Evolutionary conservation across 257 asterid species (phyloP).

Genomic region (Voacanga thouarsii): DNA sequence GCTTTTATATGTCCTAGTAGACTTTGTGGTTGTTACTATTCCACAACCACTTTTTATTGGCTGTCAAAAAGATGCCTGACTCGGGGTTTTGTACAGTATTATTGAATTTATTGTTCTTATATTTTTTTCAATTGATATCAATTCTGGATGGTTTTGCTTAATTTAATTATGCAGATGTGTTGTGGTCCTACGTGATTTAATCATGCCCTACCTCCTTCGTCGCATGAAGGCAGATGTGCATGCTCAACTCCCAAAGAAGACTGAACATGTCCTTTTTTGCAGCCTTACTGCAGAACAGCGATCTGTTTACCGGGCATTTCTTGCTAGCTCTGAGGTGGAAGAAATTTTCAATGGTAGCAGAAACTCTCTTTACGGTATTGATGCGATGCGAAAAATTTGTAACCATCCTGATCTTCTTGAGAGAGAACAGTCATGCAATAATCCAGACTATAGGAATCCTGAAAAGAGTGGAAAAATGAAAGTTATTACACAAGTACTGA

Average conservation of each 20-base stretch:
- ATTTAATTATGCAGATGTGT: slow-evolving; percentile 67
- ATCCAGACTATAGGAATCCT: slow-evolving; percentile 93
- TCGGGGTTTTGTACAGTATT: background rate
- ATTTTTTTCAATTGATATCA: background rate
- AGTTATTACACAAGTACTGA: slow-evolving; percentile 85
- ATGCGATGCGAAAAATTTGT: slow-evolving; percentile 95
- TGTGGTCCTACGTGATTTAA: slow-evolving; percentile 89
- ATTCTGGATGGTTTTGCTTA: background rate
- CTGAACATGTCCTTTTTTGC: slow-evolving; percentile 97
- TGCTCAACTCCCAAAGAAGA: slow-evolving; percentile 88
- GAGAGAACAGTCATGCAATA: slow-evolving; percentile 75
- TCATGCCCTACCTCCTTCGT: slow-evolving; percentile 98
- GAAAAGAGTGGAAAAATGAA: slow-evolving; percentile 92
- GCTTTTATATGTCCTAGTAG: background rate
- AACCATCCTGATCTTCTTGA: slow-evolving; percentile 98
- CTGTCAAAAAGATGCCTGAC: background rate
- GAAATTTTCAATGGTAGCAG: slow-evolving; percentile 83
- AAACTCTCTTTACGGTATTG: slow-evolving; percentile 88
- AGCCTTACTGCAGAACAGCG: slow-evolving; percentile 87
- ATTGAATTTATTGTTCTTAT: background rate
- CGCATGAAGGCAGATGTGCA: slow-evolving; percentile 95
- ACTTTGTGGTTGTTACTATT: background rate
- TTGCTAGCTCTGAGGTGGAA: slow-evolving; percentile 97
- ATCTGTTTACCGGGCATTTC: slow-evolving; percentile 90
- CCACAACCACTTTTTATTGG: background rate